Base-by-base conservation (phyloP, 1,139 yeast genomes). In the Candida sanyaensis region DNA sequence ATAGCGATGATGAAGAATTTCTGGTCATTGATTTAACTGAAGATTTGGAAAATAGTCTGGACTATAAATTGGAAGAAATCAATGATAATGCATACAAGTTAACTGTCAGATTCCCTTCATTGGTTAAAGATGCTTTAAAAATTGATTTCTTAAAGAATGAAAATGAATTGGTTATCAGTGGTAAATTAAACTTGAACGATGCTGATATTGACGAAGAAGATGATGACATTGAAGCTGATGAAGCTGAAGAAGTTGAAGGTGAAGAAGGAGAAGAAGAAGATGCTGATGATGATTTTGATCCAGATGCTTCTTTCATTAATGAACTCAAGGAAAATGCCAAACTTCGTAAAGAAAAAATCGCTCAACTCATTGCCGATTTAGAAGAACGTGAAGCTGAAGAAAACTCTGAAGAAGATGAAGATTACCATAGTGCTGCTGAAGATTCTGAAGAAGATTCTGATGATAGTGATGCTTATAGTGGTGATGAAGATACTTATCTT, bases 21-120 rank as follows among this genome's bases (percentile, higher is more conserved):
- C 68, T 65, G 45, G 60, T 75, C 30, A 69, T 75, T 52, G 80
- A 75, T 57, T 70, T 75, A 58, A 62, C 75, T 42, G 68, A 67
- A 46, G 80, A 75, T 57, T 69, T 75, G 56, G 71, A 66, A 50
- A 64, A 73, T 58, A 71, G 77, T 46, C 75, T 73, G 54, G 80
- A 75, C 58, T 75, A 77, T 58, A 78, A 75, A 59, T 67, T 75
- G 56, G 60, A 65, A 39, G 71, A 75, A 54, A 56, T 70, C 28
- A 73, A 73, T 50, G 75, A 72, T 40, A 63, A 69, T 50, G 69
- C 70, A 23, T 76, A 74, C 61, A 72, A 71, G 55, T 69, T 75
- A 56, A 67, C 63, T 52, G 64, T 75, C 50, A 69, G 80, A 59
- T 71, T 75, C 48, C 80, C 80, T 31, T 69, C 78, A 12, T 60